phyloP scores from a whole-genome alignment of 169 alveolate species.

The Plasmodium knowlesi region DNA sequence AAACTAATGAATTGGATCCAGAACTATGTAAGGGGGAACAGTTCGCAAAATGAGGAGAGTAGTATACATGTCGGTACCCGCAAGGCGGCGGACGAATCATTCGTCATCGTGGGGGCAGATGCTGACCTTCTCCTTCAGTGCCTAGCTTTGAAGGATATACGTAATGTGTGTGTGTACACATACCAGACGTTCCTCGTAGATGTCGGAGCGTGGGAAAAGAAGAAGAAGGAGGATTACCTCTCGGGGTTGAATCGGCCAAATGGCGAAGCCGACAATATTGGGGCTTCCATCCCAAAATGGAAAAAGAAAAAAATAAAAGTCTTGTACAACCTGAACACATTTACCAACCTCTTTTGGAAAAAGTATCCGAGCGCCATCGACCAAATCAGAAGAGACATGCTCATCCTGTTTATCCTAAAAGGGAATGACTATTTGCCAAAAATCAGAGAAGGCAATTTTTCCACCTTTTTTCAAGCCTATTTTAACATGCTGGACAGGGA shows the following conservation, averaged over 20 bases:
- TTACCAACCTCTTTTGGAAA: constrained; percentile 47
- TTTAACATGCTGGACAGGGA: constrained; percentile 47
- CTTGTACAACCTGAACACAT: constrained; percentile 49
- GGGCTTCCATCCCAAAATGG: neutral
- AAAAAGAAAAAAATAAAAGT: constrained; percentile 58
- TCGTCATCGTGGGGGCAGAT: constrained; percentile 80
- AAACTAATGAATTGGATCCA: constrained; percentile 79
- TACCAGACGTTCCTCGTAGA: constrained; percentile 58
- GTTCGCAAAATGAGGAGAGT: neutral
- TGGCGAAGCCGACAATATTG: neutral
- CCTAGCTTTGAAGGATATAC: constrained; percentile 72
- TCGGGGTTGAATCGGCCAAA: neutral
- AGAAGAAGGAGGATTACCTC: constrained; percentile 56
- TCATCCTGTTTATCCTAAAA: constrained; percentile 75
- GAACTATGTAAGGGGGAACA: neutral
- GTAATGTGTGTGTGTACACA: constrained; percentile 75
- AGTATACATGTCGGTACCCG: neutral
- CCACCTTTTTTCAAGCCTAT: constrained; percentile 76
- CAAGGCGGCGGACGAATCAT: constrained; percentile 34
- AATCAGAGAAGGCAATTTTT: constrained; percentile 77
- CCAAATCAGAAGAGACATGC: constrained; percentile 66
- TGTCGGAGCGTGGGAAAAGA: neutral
- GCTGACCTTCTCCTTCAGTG: constrained; percentile 79
- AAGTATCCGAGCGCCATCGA: constrained; percentile 38
- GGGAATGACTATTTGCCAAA: constrained; percentile 83